These are phyloP conservation scores for Diaporthe citrichinensis DNA, from an alignment of 2,329 filamentous ascomycete species.

Conservation along the genomic window DNA sequence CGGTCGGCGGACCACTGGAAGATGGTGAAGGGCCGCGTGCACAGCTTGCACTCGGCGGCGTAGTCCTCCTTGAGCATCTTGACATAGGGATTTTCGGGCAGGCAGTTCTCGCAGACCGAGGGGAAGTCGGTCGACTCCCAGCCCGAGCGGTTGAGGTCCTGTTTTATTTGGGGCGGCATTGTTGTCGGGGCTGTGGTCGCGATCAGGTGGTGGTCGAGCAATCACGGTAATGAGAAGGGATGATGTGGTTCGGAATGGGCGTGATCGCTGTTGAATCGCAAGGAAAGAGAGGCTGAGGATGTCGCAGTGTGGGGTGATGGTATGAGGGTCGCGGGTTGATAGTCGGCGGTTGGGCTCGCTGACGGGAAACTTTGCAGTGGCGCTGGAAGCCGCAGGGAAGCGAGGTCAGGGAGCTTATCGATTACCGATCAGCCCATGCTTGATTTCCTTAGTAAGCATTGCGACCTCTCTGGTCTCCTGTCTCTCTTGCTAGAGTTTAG, in stretches of 20 bases:
- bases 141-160: slow-evolving; percentile 93
- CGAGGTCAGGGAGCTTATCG: slow-evolving; percentile 8
- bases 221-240: no score
- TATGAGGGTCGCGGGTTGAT: neutral
- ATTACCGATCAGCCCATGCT: slow-evolving; percentile 2
- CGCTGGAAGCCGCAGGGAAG: slow-evolving; percentile 7
- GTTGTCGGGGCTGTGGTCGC: slow-evolving; percentile 40
- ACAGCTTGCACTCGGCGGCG: slow-evolving; percentile 88
- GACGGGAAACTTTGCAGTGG: slow-evolving; percentile 30
- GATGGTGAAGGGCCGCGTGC: slow-evolving; percentile 94
- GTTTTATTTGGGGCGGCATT: slow-evolving; percentile 95
- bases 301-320: slow-evolving; percentile 26
- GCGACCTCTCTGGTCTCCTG: no score
- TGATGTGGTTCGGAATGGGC: neutral
- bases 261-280: slow-evolving; percentile 2
- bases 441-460: neutral
- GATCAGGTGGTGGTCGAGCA: neutral
- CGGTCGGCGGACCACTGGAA: slow-evolving; percentile 96
- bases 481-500: neutral
- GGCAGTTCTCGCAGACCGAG: slow-evolving; percentile 90
- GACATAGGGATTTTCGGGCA: slow-evolving; percentile 97
- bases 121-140: slow-evolving; percentile 96
- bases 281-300: slow-evolving; percentile 6
- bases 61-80: slow-evolving; percentile 99
- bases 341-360: neutral